Percentiles rank a stretch among this genome's conserved stretches.
Conservation (phyloP, 2,329 filamentous ascomycete species). For the Verticillium nubilum region DNA sequence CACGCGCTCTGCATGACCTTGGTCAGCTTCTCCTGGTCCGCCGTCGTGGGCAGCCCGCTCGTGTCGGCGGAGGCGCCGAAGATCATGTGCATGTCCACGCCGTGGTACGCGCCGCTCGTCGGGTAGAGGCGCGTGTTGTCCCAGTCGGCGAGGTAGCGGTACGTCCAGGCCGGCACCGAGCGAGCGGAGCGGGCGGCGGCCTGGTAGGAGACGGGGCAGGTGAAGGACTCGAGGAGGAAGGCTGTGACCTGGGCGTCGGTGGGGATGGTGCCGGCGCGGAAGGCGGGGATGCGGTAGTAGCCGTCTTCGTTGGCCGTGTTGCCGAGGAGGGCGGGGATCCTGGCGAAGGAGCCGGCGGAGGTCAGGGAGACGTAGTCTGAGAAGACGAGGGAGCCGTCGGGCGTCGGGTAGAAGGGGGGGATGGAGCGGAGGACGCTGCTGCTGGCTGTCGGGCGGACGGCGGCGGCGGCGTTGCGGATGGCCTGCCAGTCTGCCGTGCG, state of each 20-base stretch:
- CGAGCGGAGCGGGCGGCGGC: constrained; percentile 25
- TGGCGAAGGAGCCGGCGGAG: constrained; percentile 27
- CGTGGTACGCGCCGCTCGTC: constrained; percentile 43
- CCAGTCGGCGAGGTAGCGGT: constrained; percentile 45
- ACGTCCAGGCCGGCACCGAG: constrained; percentile 34
- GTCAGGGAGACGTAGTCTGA: constrained; percentile 30
- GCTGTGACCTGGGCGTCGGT: constrained; percentile 28
- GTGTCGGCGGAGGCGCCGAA: constrained; percentile 34
- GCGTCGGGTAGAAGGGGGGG: constrained; percentile 34
- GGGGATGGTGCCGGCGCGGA: constrained; percentile 28
- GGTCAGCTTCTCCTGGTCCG: constrained; percentile 24
- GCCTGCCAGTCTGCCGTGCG: constrained; percentile 25
- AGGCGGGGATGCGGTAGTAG: constrained; percentile 40
- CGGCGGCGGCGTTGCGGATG: constrained; percentile 28
- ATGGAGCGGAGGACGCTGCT: constrained; percentile 28
- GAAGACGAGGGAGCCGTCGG: constrained; percentile 35
- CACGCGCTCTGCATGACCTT: constrained; percentile 33
- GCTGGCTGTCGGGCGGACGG: constrained; percentile 24
- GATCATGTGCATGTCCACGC: constrained; percentile 39
- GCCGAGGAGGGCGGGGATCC: constrained; percentile 31
- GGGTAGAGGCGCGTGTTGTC: constrained; percentile 38
- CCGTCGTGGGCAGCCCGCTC: constrained; percentile 26
- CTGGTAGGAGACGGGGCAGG: constrained; percentile 36
- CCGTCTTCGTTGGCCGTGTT: constrained; percentile 41
- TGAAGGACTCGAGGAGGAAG: constrained; percentile 39